A percentile compares a stretch with the other conserved stretches of the same genome.
These are phyloP conservation scores for Citrus glauca DNA, from an alignment of 345 rosid genomes.

Conservation along the genomic window DNA sequence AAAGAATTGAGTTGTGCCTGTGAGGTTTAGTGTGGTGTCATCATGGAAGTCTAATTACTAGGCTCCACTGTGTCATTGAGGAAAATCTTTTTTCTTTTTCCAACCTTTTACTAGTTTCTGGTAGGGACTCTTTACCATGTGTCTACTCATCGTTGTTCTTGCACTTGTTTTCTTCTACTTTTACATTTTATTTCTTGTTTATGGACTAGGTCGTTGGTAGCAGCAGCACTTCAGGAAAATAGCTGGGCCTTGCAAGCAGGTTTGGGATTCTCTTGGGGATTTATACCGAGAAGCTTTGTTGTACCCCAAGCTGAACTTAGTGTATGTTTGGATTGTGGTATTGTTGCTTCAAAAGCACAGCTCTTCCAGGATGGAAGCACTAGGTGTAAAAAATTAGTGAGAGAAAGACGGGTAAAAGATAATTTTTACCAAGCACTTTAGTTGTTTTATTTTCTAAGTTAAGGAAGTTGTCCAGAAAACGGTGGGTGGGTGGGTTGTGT, in stretches of 20 bases:
- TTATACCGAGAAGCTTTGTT: not conserved
- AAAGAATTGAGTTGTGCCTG: not conserved
- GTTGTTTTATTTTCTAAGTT: too few relatives aligned
- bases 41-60: constrained; percentile 6
- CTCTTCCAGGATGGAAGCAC: too few relatives aligned
- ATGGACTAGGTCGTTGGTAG: not conserved
- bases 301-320: not conserved
- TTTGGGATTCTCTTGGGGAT: not conserved
- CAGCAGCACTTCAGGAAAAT: not conserved
- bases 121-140: not conserved
- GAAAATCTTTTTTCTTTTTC: constrained; percentile 2
- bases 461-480: too few relatives aligned
- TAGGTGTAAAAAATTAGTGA: too few relatives aligned
- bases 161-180: not conserved
- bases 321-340: too few relatives aligned
- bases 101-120: not conserved
- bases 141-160: not conserved
- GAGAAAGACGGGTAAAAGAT: too few relatives aligned
- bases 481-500: too few relatives aligned
- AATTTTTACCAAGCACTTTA: too few relatives aligned
- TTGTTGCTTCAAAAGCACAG: too few relatives aligned
- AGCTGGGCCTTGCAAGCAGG: not conserved
- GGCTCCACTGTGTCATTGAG: not conserved
- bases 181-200: too few relatives aligned
- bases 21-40: not conserved